Evolutionary conservation across 306 rosid genomes (phyloP).

Genomic region (Ammopiptanthus mongolicus): DNA sequence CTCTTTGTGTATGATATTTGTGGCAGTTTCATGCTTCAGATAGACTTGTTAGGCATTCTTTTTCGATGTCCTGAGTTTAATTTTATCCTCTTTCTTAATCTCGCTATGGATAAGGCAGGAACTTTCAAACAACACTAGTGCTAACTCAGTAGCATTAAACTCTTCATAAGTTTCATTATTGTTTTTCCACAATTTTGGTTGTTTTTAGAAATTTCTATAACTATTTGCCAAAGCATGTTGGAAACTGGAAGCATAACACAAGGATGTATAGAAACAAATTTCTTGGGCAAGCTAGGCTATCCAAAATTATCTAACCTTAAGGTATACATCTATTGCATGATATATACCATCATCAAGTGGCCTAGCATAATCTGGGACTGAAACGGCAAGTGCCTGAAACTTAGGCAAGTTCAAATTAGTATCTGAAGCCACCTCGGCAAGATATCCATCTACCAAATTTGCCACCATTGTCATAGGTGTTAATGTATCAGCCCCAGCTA

Average conservation of each 20-base stretch:
- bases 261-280: background rate
- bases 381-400: slow-evolving; percentile 75
- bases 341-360: slow-evolving; percentile 75
- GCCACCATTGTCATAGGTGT: slow-evolving; percentile 76
- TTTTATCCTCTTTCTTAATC: background rate
- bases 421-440: slow-evolving; percentile 84
- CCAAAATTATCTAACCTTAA: slow-evolving; percentile 54
- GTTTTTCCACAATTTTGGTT: background rate
- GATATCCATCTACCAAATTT: slow-evolving; percentile 72
- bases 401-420: slow-evolving; percentile 63
- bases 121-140: slow-evolving; percentile 1
- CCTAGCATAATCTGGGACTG: slow-evolving; percentile 78
- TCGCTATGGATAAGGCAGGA: background rate
- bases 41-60: background rate
- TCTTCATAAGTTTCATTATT: background rate
- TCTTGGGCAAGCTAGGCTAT: background rate
- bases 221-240: background rate
- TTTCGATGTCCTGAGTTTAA: background rate
- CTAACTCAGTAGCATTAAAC: background rate
- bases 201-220: background rate
- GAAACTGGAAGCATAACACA: background rate
- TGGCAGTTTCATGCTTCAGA: background rate
- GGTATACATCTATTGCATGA: slow-evolving; percentile 80
- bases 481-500: slow-evolving; percentile 46
- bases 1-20: background rate